Conservation (phyloP, 495 filamentous ascomycete species). For the Penicillium maclennaniae region DNA sequence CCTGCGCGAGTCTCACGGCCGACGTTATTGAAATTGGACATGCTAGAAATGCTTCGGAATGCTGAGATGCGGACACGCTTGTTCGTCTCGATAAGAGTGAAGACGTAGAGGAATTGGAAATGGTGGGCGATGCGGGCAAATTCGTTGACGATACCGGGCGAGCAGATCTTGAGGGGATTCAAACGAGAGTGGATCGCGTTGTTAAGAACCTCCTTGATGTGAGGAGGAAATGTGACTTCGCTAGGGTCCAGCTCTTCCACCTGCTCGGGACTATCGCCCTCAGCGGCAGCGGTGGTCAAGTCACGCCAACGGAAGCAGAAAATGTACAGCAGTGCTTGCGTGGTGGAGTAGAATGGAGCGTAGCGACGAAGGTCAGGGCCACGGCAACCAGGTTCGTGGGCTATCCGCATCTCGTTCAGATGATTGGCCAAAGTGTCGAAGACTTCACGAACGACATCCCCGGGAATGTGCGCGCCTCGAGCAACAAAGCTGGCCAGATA, state of each 20-base stretch:
- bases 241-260: slow-evolving; percentile 53
- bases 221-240: slow-evolving; percentile 69
- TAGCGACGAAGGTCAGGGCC: slow-evolving; percentile 83
- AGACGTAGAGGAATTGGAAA: slow-evolving; percentile 82
- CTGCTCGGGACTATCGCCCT: slow-evolving; percentile 48
- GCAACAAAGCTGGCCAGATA: slow-evolving; percentile 93
- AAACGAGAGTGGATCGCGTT: slow-evolving; percentile 77
- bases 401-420: slow-evolving; percentile 60
- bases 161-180: slow-evolving; percentile 95
- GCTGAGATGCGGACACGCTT: slow-evolving; percentile 73
- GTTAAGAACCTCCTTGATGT: slow-evolving; percentile 66
- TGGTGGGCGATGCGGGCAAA: slow-evolving; percentile 85
- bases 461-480: slow-evolving; percentile 72
- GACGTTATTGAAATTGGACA: slow-evolving; percentile 37
- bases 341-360: slow-evolving; percentile 77
- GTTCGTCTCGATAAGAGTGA: slow-evolving; percentile 83
- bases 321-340: slow-evolving; percentile 88
- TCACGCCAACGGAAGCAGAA: slow-evolving; percentile 99
- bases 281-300: slow-evolving; percentile 56
- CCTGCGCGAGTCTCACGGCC: slow-evolving; percentile 61
- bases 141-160: slow-evolving; percentile 82
- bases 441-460: slow-evolving; percentile 70
- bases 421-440: slow-evolving; percentile 71
- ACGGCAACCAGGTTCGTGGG: slow-evolving; percentile 63
- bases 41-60: slow-evolving; percentile 41